A percentile compares a stretch with the other conserved stretches of the same genome.
phyloP scores from a whole-genome alignment of 352 stramenopile species.

The Phytophthora pistaciae region DNA sequence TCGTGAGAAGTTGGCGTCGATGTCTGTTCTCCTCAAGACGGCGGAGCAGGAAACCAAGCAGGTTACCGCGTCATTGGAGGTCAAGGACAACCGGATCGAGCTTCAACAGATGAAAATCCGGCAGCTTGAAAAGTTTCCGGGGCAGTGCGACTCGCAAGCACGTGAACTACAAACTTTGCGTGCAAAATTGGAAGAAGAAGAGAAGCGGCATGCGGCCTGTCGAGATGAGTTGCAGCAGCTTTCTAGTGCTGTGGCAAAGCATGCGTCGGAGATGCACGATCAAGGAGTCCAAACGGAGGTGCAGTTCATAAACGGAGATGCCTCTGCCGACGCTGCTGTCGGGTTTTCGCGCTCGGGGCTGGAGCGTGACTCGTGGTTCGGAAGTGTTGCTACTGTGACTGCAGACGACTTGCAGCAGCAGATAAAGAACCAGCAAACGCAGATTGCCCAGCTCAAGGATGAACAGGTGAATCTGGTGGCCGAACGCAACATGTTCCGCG shows the following conservation, averaged over 20 bases:
- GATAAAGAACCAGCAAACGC: conserved; percentile 36
- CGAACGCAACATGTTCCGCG: conserved; percentile 72
- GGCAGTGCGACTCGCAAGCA: conserved; percentile 53
- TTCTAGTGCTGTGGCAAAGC: conserved; percentile 12
- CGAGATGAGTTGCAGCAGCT: conserved; percentile 59
- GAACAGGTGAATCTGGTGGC: conserved; percentile 45
- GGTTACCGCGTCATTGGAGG: conserved; percentile 59
- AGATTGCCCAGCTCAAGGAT: conserved; percentile 45
- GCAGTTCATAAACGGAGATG: conserved; percentile 28
- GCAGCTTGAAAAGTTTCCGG: conserved; percentile 68
- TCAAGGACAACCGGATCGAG: conserved; percentile 84
- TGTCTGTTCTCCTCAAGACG: conserved; percentile 73
- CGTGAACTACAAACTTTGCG: conserved; percentile 60
- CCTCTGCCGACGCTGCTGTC: conserved; percentile 5
- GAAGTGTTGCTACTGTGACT: conserved; percentile 45
- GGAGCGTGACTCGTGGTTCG: conserved; percentile 34
- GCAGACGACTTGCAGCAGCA: conserved; percentile 55
- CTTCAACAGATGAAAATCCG: conserved; percentile 68
- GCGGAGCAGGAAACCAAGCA: conserved; percentile 74
- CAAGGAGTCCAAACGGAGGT: conserved; percentile 64
- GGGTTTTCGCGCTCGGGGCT: conserved; percentile 17
- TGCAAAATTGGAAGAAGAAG: conserved; percentile 62
- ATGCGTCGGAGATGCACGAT: conserved; percentile 29
- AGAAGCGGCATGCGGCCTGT: conserved; percentile 40
- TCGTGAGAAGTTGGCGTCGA: conserved; percentile 70